Percentiles rank a stretch among this genome's conserved stretches.
Evolutionary conservation across 129 eudicot species (phyloP).

Genomic region (Logfia minima): DNA sequence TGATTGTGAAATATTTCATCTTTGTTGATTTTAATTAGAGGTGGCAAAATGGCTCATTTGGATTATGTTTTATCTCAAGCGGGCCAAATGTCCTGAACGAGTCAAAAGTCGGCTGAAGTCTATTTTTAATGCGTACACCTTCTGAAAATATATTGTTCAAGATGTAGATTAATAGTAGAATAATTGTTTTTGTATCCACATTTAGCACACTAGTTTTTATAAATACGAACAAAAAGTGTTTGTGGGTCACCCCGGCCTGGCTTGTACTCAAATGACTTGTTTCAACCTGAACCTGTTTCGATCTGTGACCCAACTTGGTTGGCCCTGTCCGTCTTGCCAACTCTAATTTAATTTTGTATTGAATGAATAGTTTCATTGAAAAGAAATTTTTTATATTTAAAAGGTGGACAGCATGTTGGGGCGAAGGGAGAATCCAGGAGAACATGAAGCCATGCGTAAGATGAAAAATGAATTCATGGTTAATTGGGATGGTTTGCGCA

Average conservation of each 20-base stretch:
- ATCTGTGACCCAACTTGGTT: background rate
- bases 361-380: background rate
- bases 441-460: slow-evolving; percentile 95
- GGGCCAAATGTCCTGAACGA: background rate
- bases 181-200: no score
- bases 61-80: background rate
- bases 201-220: no score
- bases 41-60: background rate
- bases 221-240: background rate
- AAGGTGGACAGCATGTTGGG: slow-evolving; percentile 99
- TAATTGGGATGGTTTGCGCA: slow-evolving; percentile 93
- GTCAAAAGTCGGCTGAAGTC: background rate
- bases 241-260: background rate
- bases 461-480: slow-evolving; percentile 98
- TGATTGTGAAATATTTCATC: slow-evolving; percentile 23
- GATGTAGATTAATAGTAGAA: no score
- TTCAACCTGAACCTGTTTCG: no score
- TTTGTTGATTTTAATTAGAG: background rate
- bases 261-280: no score
- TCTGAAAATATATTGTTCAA: background rate
- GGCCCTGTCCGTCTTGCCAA: background rate
- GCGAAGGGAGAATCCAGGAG: slow-evolving; percentile 89
- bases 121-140: background rate
- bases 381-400: background rate
- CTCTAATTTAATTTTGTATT: background rate